These are phyloP conservation scores for Zoysia pacifica DNA, from an alignment of 176 grass and related monocot species.

Conservation along the genomic window DNA sequence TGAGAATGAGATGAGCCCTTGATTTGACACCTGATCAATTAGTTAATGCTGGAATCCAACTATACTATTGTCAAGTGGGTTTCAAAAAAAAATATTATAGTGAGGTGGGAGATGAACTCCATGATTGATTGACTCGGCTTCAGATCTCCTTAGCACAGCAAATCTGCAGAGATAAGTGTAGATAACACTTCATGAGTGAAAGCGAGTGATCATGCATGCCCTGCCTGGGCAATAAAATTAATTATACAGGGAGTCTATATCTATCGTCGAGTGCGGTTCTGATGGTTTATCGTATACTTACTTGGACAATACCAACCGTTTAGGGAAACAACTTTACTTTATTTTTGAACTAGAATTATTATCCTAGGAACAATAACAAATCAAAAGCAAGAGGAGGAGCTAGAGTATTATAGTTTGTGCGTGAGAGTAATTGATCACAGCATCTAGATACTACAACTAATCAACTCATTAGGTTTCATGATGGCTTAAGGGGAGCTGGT, in stretches of 20 bases:
- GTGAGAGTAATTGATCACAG: neutral
- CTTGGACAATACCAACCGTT: neutral
- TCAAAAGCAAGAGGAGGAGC: no score
- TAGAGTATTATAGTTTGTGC: neutral
- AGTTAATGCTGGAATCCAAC: neutral
- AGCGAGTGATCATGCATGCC: constrained; percentile 7
- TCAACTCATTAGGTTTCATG: neutral
- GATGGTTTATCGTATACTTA: constrained; percentile 1
- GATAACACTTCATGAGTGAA: neutral
- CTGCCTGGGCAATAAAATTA: neutral
- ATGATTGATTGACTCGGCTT: neutral
- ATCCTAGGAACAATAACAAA: no score
- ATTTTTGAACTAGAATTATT: no score
- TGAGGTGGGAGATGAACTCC: constrained; percentile 18
- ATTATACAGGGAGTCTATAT: neutral
- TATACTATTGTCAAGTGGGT: neutral
- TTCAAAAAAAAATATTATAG: neutral
- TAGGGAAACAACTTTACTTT: no score
- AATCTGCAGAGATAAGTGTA: neutral
- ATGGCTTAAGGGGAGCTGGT: constrained; percentile 21
- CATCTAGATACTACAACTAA: neutral
- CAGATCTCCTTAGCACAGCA: constrained; percentile 35
- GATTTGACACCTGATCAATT: neutral
- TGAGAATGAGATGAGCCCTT: neutral
- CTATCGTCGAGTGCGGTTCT: neutral